Evolutionary conservation across 306 rosid species (phyloP).

Genomic region (Amphicarpaea edgeworthii): DNA sequence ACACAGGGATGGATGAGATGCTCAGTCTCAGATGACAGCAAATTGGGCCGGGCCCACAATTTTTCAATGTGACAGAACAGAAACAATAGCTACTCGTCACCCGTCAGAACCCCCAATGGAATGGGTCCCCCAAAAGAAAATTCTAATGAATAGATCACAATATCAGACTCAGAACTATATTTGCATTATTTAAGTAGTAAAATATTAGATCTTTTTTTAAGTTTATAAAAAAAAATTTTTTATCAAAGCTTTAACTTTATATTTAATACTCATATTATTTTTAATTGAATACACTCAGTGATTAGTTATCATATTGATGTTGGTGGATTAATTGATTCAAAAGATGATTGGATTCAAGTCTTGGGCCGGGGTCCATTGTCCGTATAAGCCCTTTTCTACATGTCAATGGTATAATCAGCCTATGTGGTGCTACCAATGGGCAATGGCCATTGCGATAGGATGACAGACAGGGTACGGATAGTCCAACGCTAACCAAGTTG

Average conservation of each 20-base stretch:
- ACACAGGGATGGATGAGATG: slow-evolving; percentile 29
- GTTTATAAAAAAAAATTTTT: background rate
- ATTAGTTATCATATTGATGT: background rate
- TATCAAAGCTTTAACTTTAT: background rate
- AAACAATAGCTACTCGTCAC: slow-evolving; percentile 3
- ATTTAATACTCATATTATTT: background rate
- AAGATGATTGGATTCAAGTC: background rate
- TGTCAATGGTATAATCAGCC: background rate
- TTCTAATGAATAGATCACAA: background rate
- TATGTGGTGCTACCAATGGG: background rate
- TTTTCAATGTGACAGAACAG: slow-evolving; percentile 11
- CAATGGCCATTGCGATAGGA: background rate
- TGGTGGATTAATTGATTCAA: background rate
- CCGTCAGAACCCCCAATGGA: background rate
- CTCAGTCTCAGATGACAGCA: slow-evolving; percentile 22
- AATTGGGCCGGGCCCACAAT: slow-evolving; percentile 44
- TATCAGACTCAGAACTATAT: background rate
- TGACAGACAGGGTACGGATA: slow-evolving; percentile 11
- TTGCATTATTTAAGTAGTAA: background rate
- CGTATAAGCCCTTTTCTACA: too few species aligned
- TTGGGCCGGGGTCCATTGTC: slow-evolving; percentile 47
- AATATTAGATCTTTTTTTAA: background rate
- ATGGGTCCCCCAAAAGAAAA: slow-evolving; percentile 43
- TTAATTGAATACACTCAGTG: background rate
- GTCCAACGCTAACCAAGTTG: background rate